phyloP scores from a whole-genome alignment of 2,329 filamentous ascomycete genomes.

The Botrytis galanthina region DNA sequence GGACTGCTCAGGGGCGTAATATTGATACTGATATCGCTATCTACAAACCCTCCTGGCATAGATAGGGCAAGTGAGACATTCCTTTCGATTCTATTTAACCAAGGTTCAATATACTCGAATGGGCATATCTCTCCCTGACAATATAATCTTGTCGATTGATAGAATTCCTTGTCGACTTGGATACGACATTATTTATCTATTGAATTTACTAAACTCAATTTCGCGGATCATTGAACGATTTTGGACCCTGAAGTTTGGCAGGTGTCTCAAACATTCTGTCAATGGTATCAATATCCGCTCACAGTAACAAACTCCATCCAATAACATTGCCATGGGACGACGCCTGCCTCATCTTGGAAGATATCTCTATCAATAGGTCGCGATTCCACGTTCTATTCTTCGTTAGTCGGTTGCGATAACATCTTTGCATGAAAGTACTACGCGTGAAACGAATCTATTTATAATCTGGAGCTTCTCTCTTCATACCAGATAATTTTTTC shows the following conservation, averaged over 20 bases:
- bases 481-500: background rate
- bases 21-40: constrained; percentile 5
- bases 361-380: background rate
- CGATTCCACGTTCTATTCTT: background rate
- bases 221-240: background rate
- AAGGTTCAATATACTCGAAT: constrained; percentile 8
- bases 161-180: background rate
- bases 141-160: constrained; percentile 19
- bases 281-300: background rate
- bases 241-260: background rate
- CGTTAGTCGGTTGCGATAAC: too few relatives aligned
- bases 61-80: constrained; percentile 9
- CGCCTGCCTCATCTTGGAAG: background rate
- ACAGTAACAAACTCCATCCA: background rate
- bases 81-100: background rate
- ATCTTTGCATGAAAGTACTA: background rate
- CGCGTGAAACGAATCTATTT: background rate
- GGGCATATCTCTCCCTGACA: constrained; percentile 12
- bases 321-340: background rate
- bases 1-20: background rate
- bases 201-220: background rate
- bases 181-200: background rate
- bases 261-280: background rate
- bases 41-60: background rate
- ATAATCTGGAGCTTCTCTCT: background rate